Base-by-base conservation (phyloP, 208 protist genomes). In the Angomonas ambiguus region DNA sequence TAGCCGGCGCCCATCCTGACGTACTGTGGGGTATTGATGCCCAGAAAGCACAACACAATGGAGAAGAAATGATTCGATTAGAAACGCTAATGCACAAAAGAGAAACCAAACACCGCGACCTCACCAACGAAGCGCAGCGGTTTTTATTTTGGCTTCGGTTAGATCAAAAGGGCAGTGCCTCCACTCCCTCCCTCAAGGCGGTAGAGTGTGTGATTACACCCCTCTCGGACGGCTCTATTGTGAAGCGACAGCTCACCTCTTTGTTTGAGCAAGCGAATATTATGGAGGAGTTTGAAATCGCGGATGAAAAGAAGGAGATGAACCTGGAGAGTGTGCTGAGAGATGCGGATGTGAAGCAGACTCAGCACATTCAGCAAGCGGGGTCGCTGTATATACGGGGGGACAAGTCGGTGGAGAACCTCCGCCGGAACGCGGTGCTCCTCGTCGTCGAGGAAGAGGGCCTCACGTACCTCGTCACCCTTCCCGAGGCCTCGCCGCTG, bases 31-130 rank as follows among this genome's bases (percentile, higher is more conserved):
- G 78, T 61, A 80, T 94, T 48, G 88, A 94, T 70, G 83, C 88
- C 24, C 72, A 83, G 51, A 94, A 92, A 74, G 88, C 88, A 27
- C 85, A 92, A 69, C 88, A 94, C 79, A 94, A 94, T 56, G 83
- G 88, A 10, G 83, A 94, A 60, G 81, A 87, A 49, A 92, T 94
- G 88, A 90, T 91, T 33, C 80, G 83, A 0, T 67, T 94, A 20
- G 88, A 94, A 62, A 90, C 80, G 24, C 68, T 92, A 35, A 81
- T 94, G 85, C 85, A 90, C 56, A 65, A 85, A 57, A 69, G 85
- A 0, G 62, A 73, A 20, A 65, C 45, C 24, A 2, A 28, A 27
- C 18, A 42, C 3, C 38, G 2, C 13, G n/a, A 27, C 18, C 38
- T 51, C 30, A 65, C 16, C 18, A 61, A 42, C 34, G 63, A 24